A percentile compares a stretch with the other conserved stretches of the same genome.
Evolutionary conservation across 164 flowering plant genomes (phyloP).

Genomic region (Vitis vinifera): ASM3070453v1 NC_081815.1:1887001-1887500

Average conservation of each 20-base stretch:
- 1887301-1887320: slow-evolving; percentile 81
- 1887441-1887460: slow-evolving; percentile 10
- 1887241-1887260: slow-evolving; percentile 89
- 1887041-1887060: slow-evolving; percentile 23
- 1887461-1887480: no score
- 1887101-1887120: slow-evolving; percentile 90
- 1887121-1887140: slow-evolving; percentile 98
- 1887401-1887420: slow-evolving; percentile 55
- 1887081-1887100: slow-evolving; percentile 50
- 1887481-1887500: no score
- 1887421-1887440: slow-evolving; percentile 58
- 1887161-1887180: slow-evolving; percentile 46
- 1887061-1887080: slow-evolving; percentile 37
- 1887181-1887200: slow-evolving; percentile 64
- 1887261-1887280: slow-evolving; percentile 76
- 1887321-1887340: slow-evolving; percentile 75
- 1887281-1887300: slow-evolving; percentile 74
- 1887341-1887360: slow-evolving; percentile 53
- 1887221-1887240: slow-evolving; percentile 81
- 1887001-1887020: slow-evolving; percentile 76
- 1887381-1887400: slow-evolving; percentile 41
- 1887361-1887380: slow-evolving; percentile 47
- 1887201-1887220: slow-evolving; percentile 95
- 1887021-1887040: slow-evolving; percentile 49
- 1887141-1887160: slow-evolving; percentile 69